Conservation (phyloP, 2,329 filamentous ascomycete species). For the Fusarium setosum region DNA sequence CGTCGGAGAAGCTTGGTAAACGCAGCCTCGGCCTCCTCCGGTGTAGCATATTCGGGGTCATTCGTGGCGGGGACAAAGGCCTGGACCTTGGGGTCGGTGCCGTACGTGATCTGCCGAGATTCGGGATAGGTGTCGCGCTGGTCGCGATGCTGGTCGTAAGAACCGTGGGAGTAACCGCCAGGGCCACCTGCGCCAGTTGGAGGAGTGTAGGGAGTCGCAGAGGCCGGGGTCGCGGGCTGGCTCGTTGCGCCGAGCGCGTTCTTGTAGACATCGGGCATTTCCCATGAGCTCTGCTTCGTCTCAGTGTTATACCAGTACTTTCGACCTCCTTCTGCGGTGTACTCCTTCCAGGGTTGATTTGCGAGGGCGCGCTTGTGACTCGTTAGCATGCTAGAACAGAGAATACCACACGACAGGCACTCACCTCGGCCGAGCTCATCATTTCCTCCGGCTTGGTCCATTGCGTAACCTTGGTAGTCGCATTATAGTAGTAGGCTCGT, state of each 20-base stretch:
- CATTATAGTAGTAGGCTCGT: slow-evolving; percentile 91
- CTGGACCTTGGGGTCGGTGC: slow-evolving; percentile 66
- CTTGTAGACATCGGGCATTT: slow-evolving; percentile 88
- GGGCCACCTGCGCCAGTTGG: slow-evolving; percentile 40
- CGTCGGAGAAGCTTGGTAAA: slow-evolving; percentile 92
- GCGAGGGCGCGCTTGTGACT: slow-evolving; percentile 76
- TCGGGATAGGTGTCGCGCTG: slow-evolving; percentile 59
- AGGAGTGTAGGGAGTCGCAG: slow-evolving; percentile 56
- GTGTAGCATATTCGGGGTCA: slow-evolving; percentile 81
- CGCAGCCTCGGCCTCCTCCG: slow-evolving; percentile 91
- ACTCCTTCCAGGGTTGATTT: slow-evolving; percentile 92
- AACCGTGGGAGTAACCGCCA: slow-evolving; percentile 49
- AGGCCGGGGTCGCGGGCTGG: slow-evolving; percentile 55
- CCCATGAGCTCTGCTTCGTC: slow-evolving; percentile 93
- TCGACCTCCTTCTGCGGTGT: slow-evolving; percentile 84
- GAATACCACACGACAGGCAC: slow-evolving; percentile 11
- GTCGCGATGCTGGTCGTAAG: slow-evolving; percentile 53
- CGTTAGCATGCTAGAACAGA: slow-evolving; percentile 19
- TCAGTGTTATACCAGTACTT: slow-evolving; percentile 97
- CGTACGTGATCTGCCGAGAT: slow-evolving; percentile 68
- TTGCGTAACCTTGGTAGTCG: slow-evolving; percentile 85
- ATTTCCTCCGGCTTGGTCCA: slow-evolving; percentile 95
- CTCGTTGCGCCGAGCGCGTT: slow-evolving; percentile 73
- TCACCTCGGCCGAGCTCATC: slow-evolving; percentile 85
- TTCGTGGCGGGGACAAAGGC: slow-evolving; percentile 71